Conservation (phyloP, 73 alveolate genomes). For the Blepharisma japonicum region DNA sequence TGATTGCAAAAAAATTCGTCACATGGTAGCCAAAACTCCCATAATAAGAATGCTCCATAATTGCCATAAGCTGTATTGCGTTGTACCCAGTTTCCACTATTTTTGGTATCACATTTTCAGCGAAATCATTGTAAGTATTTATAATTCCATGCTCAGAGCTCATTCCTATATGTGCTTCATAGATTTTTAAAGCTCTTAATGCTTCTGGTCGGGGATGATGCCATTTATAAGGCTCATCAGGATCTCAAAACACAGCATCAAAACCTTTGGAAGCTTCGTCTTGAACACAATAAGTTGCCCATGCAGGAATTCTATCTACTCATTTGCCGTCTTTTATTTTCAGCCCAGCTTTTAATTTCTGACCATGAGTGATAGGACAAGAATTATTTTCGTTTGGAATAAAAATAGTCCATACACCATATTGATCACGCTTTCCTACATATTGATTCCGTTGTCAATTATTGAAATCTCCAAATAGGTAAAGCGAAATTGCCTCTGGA, state of each 20-base stretch:
- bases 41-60: slow-evolving; percentile 95
- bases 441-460: slow-evolving; percentile 53
- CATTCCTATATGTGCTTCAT: slow-evolving; percentile 98
- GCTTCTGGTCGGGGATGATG: slow-evolving; percentile 68
- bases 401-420: slow-evolving; percentile 48
- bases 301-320: slow-evolving; percentile 69
- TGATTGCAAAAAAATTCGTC: slow-evolving; percentile 86
- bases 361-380: slow-evolving; percentile 39
- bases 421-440: slow-evolving; percentile 40
- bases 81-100: slow-evolving; percentile 90
- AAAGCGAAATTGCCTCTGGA: background rate
- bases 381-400: slow-evolving; percentile 32
- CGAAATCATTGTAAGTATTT: slow-evolving; percentile 86
- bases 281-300: slow-evolving; percentile 29
- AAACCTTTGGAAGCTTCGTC: background rate
- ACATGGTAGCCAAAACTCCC: slow-evolving; percentile 98
- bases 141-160: slow-evolving; percentile 90
- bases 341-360: slow-evolving; percentile 47
- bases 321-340: slow-evolving; percentile 34
- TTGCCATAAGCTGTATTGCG: slow-evolving; percentile 95
- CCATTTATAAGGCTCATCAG: slow-evolving; percentile 55
- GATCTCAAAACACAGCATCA: slow-evolving; percentile 20
- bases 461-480: slow-evolving; percentile 58
- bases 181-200: slow-evolving; percentile 83
- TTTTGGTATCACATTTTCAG: slow-evolving; percentile 86